Evolutionary conservation across 768 basidiomycete species (phyloP), one percentile per base, ranked within the genome.

Genomic region (Rhodotorula diobovata): DNA sequence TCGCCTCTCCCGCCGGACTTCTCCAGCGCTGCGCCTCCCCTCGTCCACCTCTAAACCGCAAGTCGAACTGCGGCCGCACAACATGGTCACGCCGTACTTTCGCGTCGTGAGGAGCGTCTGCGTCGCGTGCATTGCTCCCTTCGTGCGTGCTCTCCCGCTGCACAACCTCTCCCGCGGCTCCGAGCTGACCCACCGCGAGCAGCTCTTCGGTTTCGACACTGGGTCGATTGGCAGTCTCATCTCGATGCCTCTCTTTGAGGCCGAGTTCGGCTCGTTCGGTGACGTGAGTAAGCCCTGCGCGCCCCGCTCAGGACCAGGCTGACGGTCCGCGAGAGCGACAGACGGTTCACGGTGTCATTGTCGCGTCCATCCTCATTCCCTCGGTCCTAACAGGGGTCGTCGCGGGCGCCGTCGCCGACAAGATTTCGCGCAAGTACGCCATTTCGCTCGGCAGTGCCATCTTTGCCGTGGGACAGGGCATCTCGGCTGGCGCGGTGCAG

Each of bases 341-440:
- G 78, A 64, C 71, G 4, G 68, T 76, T 10, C 54, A 35, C 18
- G 54, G 54, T 2, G 21, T 55, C 14, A 35, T 55, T 14, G 54
- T 55, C 54, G 54, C 54, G 1, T 34, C 54, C 57, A 73, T 73
- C 37, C 76, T 78, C 32, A 48, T 77, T 20, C 72, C 77, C 2
- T 72, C 72, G 0, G 76, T 76, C 18, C 20, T 73, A 21, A 46
- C 71, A 3, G 74, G 76, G 18, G 63, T 77, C 61, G 61, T 75
- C 37, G 73, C 75, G 4, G 85, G 84, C 8, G 76, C 81, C 28
- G 64, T 85, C 60, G 82, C 84, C 6, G 84, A 85, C 79, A 77
- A 79, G 63, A 80, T 85, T 41, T 84, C 84, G 41, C 81, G 84
- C 63, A 85, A 82, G 48, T 80, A 81, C 71, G 83, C 83, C 0